Evolutionary conservation across 2,329 filamentous ascomycete species (phyloP), one percentile per base, ranked within the genome.

Genomic region (Fusarium penzigii): DNA sequence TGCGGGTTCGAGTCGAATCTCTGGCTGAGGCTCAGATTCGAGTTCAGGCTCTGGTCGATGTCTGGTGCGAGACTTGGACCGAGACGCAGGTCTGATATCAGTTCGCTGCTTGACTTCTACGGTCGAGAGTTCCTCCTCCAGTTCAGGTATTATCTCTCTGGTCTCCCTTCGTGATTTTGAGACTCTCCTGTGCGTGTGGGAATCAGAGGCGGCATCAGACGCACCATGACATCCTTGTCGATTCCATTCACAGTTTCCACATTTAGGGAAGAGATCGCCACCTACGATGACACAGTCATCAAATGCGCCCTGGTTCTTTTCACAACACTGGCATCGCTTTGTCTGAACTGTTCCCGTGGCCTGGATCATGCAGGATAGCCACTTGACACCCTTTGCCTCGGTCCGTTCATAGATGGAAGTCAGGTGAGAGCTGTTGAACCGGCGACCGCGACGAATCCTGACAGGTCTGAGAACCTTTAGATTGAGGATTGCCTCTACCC

Each of bases 211-310:
- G 17, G 64, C 54, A 6, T 57, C 64, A n/a, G 64, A 64, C 1
- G 65, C 66, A 12, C 62, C 66, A 41, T 71, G 69, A 41, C 73
- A 75, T 16, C 67, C 67, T 47, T 71, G 68, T 3, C 70, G 70
- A 53, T 75, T 76, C 78, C 78, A 81, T 57, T 79, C 75, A 55
- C 78, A 81, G 55, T 80, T 81, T 29, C 76, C 78, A 51, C 78
- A 81, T 29, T 75, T 74, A 4, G 72, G 72, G 47, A 79, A 78
- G 5, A 75, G 65, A 7, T 66, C 62, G 5, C 70, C 72, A 6
- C 71, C 72, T 13, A 78, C 64, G 20, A 75, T 70, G 44, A 80
- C 70, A 59, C 78, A 81, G 6, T 72, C 68, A 2, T 72, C 70
- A 56, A 78, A 81, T 0, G 72, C 72, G 0, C 78, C 78, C 17